A percentile compares a stretch with the other conserved stretches of the same genome.
These are phyloP conservation scores for Moricandia arvensis DNA, from an alignment of 345 rosid species.

Conservation along the genomic window DNA sequence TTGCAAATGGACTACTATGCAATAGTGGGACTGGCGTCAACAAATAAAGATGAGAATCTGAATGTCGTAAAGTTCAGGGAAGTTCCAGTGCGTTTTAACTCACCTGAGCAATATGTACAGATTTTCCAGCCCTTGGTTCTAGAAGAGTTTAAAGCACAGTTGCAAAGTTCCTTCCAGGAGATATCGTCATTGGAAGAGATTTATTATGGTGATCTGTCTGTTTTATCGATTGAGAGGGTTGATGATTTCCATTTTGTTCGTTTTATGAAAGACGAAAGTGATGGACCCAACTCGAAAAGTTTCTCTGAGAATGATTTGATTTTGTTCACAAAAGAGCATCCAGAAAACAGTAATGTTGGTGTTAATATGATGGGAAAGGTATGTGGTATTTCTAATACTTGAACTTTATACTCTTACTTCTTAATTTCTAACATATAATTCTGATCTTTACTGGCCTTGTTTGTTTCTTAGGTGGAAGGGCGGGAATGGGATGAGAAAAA, in stretches of 20 bases:
- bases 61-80: conserved; percentile 56
- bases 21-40: conserved; percentile 58
- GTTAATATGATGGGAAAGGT: conserved; percentile 94
- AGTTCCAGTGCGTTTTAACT: conserved; percentile 79
- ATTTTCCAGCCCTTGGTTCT: conserved; percentile 87
- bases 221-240: conserved; percentile 87
- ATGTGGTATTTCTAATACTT: conserved; percentile 24
- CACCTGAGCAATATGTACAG: conserved; percentile 78
- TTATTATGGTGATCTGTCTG: conserved; percentile 72
- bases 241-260: conserved; percentile 95
- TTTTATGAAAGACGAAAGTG: conserved; percentile 74
- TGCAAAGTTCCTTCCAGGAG: conserved; percentile 74
- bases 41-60: conserved; percentile 44
- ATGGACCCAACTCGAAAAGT: conserved; percentile 56
- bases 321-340: conserved; percentile 81
- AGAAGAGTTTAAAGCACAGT: conserved; percentile 97
- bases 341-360: conserved; percentile 48
- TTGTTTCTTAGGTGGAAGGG: conserved; percentile 78
- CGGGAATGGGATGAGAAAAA: conserved; percentile 86
- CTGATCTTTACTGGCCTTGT: conserved; percentile 14
- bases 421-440: background rate
- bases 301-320: conserved; percentile 87
- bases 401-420: background rate
- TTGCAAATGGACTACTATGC: conserved; percentile 83
- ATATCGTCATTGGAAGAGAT: conserved; percentile 82